Base-by-base conservation (phyloP, 306 rosid genomes). In the Crotalaria pallida region DNA sequence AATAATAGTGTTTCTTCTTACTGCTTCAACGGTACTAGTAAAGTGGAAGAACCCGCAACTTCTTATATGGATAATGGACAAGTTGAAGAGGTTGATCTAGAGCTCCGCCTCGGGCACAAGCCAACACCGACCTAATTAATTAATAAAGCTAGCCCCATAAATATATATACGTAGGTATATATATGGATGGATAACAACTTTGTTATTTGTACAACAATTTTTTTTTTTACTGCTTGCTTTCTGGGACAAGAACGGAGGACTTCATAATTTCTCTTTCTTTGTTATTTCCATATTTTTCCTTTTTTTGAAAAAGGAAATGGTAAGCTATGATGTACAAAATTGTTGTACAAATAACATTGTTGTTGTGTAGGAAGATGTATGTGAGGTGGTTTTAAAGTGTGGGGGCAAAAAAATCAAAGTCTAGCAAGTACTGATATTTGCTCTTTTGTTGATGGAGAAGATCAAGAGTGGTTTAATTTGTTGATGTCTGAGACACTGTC, bases 61-160 rank as follows among this genome's bases (percentile, higher is more conserved):
- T 63, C 83, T 7, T 65, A 77, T 41, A 18, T 26, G 10, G 48
- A 76, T 17, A 71, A 67, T 48, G 71, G 51, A 26, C 69, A 73
- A 51, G 62, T 67, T 13, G 91, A 87, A 80, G 96, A 88, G 69
- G 83, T 93, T 81, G 97, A 93, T 88, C 87, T 93, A 44, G 98
- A 93, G 91, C 97, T 93, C 10, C 85, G 97, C 27, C 83, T 93
- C 0, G 97, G 98, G 15, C 84, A 87, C 11, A 79, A 84, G 45
- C 93, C 94, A 41, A 41, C 78, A 21, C 80, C 86, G 36, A 63
- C 84, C 29, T 87, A 74, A 82, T 10, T 55, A 83, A 60, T 23
- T 87, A 74, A 82, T 10, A 60, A 83, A 60, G 51, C 73, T 10
- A 45, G 60, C 31, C 4, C 33, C 2, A 41, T 6, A 68, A 59